Base-by-base conservation (phyloP, 2,329 filamentous ascomycete species). In the Ophidiomyces ophidiicola region DNA sequence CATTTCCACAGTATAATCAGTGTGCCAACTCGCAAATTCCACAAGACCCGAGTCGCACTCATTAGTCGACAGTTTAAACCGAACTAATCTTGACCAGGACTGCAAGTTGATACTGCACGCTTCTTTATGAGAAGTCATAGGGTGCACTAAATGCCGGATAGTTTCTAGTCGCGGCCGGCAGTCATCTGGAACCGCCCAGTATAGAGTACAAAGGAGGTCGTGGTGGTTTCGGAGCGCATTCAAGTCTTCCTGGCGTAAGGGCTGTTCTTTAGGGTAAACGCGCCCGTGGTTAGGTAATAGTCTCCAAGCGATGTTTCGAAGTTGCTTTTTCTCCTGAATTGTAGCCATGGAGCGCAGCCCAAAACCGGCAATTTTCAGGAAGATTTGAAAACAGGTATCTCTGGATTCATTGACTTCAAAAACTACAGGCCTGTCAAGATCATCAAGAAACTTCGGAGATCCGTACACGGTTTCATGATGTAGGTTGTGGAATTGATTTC, bases 141-240 rank as follows among this genome's bases (percentile, higher is more conserved):
- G 70, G 45, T 75, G 66, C 10, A 78, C 72, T 4, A 78, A 62
- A 37, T 68, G 61, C 19, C 61, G 66, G 33, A 78, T 63, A 4
- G 66, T 58, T 36, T 68, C 61, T 3, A 75, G 46, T 30, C 67
- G 62, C 28, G 71, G 71, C n/a, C 74, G 63, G 49, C 62, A 69
- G 1, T 61, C 59, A 19, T 67, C 55, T 18, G 74, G 72, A 25
- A 70, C 68, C 29, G 66, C 67, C 61, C 66, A 76, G 50, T 77
- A 77, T 10, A 78, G 58, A 3, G 70, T 72, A 39, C 69, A 72
- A 0, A 78, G 61, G 11, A 78, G 59, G 48, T 78, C 72, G 46
- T 76, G 72, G 43, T 78, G 72, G 46, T 78, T 78, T 33, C 72
- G 66, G 32, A 78, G 56, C 1, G 74, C 71, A 36, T 71, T 66